A percentile compares a stretch with the other conserved stretches of the same genome.
Conservation (phyloP, 768 basidiomycete genomes). For the Podaxis pistillaris region DNA sequence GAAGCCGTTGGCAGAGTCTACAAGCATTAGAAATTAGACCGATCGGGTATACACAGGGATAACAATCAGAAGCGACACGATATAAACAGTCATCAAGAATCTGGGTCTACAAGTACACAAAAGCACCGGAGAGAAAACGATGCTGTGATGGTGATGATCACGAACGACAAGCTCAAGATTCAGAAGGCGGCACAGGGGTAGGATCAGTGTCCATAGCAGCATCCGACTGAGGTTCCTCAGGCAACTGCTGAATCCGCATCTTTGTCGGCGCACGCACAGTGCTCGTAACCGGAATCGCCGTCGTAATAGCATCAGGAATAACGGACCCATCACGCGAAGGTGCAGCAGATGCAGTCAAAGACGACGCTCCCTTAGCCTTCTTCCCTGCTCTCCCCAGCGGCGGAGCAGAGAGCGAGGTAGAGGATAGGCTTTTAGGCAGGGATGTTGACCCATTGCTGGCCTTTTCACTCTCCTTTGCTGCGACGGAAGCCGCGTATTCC, state of each 20-base stretch:
- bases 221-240: constrained; percentile 54
- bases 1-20: too few relatives aligned
- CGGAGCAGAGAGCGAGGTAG: constrained; percentile 47
- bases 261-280: constrained; percentile 55
- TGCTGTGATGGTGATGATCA: not conserved
- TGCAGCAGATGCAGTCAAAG: constrained; percentile 45
- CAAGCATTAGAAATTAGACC: not conserved
- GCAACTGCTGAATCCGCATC: constrained; percentile 61
- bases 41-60: constrained; percentile 1
- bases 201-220: constrained; percentile 28
- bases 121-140: not conserved
- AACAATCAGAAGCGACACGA: not conserved
- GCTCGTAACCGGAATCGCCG: constrained; percentile 27
- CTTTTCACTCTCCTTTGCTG: constrained; percentile 32
- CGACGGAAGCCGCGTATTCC: constrained; percentile 45
- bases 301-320: constrained; percentile 44
- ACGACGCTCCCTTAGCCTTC: constrained; percentile 39
- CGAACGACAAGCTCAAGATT: constrained; percentile 1
- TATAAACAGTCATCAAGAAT: not conserved
- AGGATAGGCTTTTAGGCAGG: constrained; percentile 33
- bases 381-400: constrained; percentile 39
- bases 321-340: constrained; percentile 60
- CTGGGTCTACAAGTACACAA: not conserved
- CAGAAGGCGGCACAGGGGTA: constrained; percentile 19
- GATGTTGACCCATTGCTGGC: constrained; percentile 22